Evolutionary conservation across 148 eudicot species (phyloP), one percentile per base, ranked within the genome.

Genomic region (Nepenthes mirabilis): DNA sequence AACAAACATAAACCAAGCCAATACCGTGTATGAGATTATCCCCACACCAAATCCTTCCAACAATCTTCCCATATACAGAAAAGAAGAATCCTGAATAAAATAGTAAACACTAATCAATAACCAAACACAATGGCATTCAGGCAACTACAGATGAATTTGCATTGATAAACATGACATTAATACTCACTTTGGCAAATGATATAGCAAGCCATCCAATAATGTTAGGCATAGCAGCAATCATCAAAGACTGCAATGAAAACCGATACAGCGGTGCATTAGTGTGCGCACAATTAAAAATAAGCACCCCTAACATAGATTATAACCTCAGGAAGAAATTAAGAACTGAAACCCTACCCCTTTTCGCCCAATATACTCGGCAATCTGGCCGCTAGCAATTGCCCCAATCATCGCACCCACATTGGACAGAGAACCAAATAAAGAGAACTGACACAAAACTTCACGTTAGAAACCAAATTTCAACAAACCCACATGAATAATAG

Each of bases 361-460:
- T 54, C 98, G 82, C 53, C 98, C 98, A 47, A 93, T 82, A 67
- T 93, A 88, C 80, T 93, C 98, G 2, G 98, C 72, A 70, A 93
- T 93, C 72, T 93, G 98, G 63, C 98, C 98, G 48, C 98, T 93
- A 2, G 95, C 83, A 64, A 88, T 82, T 62, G 98, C 98, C 14
- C 98, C 98, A 74, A 93, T 95, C 98, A 93, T 93, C 43, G 98
- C 96, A 60, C 98, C 98, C 71, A 93, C 98, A 64, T 93, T 93
- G 3, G 91, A 86, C 64, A 93, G 71, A 14, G 96, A 93, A 69
- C 95, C 98, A 68, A 93, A 93, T 65, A 80, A 62, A 35, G 98
- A 93, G 69, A 80, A 93, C 96, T 93, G 88, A 32, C 36, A 51
- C 37, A 56, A 63, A 47, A 34, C 9, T 9, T 55, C 35, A 14